Percentiles rank a stretch among this genome's conserved stretches.
phyloP scores from a whole-genome alignment of 768 basidiomycete genomes.

The Macrolepiota fuliginosa region DNA sequence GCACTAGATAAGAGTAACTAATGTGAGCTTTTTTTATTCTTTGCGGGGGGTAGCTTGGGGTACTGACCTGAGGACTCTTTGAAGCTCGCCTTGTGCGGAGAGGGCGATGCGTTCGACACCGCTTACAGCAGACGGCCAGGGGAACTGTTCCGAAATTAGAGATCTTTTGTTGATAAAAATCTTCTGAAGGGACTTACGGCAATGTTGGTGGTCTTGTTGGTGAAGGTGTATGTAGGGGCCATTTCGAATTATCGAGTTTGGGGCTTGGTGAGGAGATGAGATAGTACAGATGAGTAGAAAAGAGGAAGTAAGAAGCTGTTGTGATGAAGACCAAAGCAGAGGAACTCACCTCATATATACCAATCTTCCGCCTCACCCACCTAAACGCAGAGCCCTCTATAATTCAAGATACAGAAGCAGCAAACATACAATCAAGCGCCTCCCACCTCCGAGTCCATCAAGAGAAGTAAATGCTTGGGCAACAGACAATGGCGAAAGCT shows the following conservation, averaged over 20 bases:
- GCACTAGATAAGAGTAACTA: neutral
- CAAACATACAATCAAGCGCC: no score
- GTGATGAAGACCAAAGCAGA: neutral
- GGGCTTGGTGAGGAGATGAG: neutral
- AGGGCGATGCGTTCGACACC: neutral
- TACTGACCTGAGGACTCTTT: constrained; percentile 29
- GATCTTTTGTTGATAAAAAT: neutral
- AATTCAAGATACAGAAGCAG: no score
- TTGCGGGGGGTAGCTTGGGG: constrained; percentile 20
- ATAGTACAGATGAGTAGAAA: neutral
- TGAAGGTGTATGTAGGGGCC: neutral
- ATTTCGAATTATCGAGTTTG: neutral
- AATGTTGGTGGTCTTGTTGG: constrained; percentile 9
- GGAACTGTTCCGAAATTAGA: neutral
- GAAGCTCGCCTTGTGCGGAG: neutral
- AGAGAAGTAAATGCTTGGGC: no score
- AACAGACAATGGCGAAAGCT: no score
- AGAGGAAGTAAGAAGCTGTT: neutral
- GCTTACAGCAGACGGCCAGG: neutral
- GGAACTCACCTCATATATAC: no score
- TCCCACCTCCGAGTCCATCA: no score
- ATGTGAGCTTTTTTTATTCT: neutral
- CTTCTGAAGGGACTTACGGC: neutral
- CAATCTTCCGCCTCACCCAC: no score
- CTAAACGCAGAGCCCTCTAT: no score